Base-by-base conservation (phyloP, 805 yeast genomes). In the Teunomyces atbi region DNA sequence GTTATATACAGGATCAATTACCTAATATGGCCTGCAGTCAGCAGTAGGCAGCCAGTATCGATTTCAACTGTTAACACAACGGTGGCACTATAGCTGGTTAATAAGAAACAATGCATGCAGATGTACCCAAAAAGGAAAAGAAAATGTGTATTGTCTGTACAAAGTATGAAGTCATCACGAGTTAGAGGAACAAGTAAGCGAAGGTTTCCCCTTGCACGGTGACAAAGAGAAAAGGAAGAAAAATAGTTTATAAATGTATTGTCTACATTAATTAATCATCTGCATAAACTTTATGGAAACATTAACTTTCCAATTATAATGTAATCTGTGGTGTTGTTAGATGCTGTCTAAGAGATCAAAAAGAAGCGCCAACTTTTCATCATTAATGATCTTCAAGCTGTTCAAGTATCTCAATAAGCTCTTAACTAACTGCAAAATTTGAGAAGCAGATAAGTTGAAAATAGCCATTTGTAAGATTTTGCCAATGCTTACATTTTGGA, bases 381-480 rank as follows among this genome's bases (percentile, higher is more conserved):
- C 65, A 34, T 55, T 56, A 29, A 71, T 48, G 12, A 59, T 53
- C 1, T 64, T 62, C 29, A 64, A 59, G 45, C 64, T 62, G 47
- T 64, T 58, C 56, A 84, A 68, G 60, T 82, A 84, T 49, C 72
- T 74, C 55, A 78, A 71, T 52, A 90, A 73, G 42, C 84, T 75
- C 45, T 74, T 71, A 34, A 86, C 74, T 54, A 90, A 72, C 52
- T 79, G 78, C 40, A 83, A 45, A 40, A 89, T 82, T 60, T 90
- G 89, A 19, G 75, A 79, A 19, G 78, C 76, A 28, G 81, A 73
- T 54, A 90, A 73, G 58, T 86, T 86, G 57, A 85, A 79, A 34
- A 89, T 78, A 20, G 89, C 84, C 37, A 84, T 70, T 56, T 92
- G 96, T 49, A 92, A 67, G 20, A 94, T 69, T 11, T 84, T 76